Evolutionary conservation across 805 yeast genomes (phyloP), one percentile per base, ranked within the genome.

Genomic region (Tetrapisispora nanseiensis): DNA sequence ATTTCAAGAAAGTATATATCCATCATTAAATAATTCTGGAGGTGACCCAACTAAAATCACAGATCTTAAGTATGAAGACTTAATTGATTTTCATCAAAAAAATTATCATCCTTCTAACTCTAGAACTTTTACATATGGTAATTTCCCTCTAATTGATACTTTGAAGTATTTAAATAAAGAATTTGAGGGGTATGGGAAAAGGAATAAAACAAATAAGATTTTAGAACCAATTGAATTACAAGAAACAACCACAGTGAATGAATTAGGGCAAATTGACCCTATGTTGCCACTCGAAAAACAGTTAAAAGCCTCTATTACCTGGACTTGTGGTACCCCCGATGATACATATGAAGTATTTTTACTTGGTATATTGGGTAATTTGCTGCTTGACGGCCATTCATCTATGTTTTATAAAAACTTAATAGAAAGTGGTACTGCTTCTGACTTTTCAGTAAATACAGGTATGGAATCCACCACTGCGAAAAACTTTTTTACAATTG

Each of bases 101-200:
- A 75, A 82, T 52, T 92, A 92, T 60, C 96, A 89, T 58, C 97
- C 98, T 2, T 81, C 94, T 2, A 92, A 90, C 60, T 76, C 95
- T 2, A 76, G 71, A 52, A 82, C 95, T 0, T 87, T 80, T 61
- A 82, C 96, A 0, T 92, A 92, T 57, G 97, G 98, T 30, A 73
- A 79, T 40, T 69, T 86, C 37, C 77, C 89, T 0, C 63, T 89
- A 45, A 61, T 57, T 0, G 73, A 70, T 15, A 86, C 84, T 44
- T 66, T 89, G 46, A 57, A 69, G 39, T 74, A 72, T 45, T 61
- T 87, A 35, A 66, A 80, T 48, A 60, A 67, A 13, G 71, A 70
- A 40, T 78, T 76, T 47, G 50, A 52, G 1, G 55, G 57, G 1
- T 82, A 78, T 57, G 87, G 86, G 7, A 70, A 66, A 46, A 65